These are phyloP conservation scores for Phytopythium oedochilum DNA, from an alignment of 352 stramenopile species.

Conservation along the genomic window DNA sequence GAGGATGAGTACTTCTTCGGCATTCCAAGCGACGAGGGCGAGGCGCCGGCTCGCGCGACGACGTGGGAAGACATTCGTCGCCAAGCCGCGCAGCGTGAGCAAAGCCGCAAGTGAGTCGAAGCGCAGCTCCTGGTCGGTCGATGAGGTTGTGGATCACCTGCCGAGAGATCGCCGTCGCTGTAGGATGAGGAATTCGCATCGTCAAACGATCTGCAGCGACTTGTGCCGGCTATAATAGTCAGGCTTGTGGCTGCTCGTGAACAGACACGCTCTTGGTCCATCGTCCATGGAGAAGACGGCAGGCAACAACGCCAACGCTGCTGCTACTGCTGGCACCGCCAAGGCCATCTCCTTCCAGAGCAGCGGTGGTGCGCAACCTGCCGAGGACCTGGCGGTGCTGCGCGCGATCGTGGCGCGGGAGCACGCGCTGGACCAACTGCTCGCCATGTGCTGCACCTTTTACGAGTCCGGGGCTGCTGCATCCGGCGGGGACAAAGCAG, in stretches of 20 bases:
- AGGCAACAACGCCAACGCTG: background rate
- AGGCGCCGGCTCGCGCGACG: constrained; percentile 31
- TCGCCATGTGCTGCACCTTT: constrained; percentile 47
- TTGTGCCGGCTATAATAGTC: no score
- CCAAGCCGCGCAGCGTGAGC: constrained; percentile 27
- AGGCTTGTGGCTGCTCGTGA: no score
- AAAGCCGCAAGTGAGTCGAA: constrained; percentile 35
- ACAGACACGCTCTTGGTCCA: background rate
- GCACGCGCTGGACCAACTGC: constrained; percentile 41
- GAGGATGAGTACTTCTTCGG: constrained; percentile 55
- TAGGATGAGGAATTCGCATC: no score
- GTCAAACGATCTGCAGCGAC: no score
- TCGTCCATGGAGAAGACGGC: background rate
- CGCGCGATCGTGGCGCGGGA: constrained; percentile 60
- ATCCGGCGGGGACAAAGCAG: background rate
- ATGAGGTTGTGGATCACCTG: no score
- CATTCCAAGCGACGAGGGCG: constrained; percentile 10
- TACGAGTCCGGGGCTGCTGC: constrained; percentile 8
- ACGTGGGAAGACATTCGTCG: constrained; percentile 79
- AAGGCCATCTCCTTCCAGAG: constrained; percentile 51
- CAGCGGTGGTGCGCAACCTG: constrained; percentile 28
- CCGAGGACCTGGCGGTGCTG: constrained; percentile 64
- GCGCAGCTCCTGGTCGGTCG: background rate
- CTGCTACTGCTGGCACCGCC: background rate
- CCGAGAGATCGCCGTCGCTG: no score